These are phyloP conservation scores for Asterophora lycoperdoides DNA, from an alignment of 768 basidiomycete species.

Conservation along the genomic window DNA sequence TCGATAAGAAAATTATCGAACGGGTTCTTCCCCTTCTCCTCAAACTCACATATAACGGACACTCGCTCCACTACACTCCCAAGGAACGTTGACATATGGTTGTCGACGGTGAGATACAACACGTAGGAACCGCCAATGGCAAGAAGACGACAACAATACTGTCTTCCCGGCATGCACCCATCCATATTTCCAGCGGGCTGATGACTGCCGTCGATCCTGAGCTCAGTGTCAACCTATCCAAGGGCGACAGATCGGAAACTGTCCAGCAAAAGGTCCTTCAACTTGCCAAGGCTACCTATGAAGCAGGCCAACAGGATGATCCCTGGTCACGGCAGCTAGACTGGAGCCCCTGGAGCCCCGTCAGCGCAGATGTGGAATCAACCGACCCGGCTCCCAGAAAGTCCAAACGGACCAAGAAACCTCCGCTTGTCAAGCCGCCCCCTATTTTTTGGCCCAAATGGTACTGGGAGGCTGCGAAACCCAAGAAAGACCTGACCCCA, in stretches of 20 bases:
- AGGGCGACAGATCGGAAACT: constrained; percentile 33
- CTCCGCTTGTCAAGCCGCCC: constrained; percentile 37
- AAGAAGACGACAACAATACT: constrained; percentile 43
- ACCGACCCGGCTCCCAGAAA: constrained; percentile 6
- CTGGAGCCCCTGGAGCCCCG: constrained; percentile 61
- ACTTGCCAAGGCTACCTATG: constrained; percentile 36
- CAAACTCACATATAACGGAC: constrained; percentile 52
- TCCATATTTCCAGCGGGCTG: constrained; percentile 37
- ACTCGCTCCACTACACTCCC: constrained; percentile 52
- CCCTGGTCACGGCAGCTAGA: constrained; percentile 65
- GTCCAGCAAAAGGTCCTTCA: constrained; percentile 32
- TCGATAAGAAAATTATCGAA: constrained; percentile 38
- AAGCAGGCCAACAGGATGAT: constrained; percentile 31
- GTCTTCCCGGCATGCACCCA: constrained; percentile 41
- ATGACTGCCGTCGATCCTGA: constrained; percentile 39
- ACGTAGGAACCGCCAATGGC: constrained; percentile 42
- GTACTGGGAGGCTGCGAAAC: constrained; percentile 88
- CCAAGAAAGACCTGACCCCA: constrained; percentile 59
- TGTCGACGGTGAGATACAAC: constrained; percentile 26
- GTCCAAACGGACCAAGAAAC: constrained; percentile 24
- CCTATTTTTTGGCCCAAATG: constrained; percentile 87
- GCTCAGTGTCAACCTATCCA: constrained; percentile 45
- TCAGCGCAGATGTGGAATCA: constrained; percentile 6
- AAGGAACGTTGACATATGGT: constrained; percentile 69
- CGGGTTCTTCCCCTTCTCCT: constrained; percentile 67